phyloP scores from a whole-genome alignment of 208 protist genomes.

The Leishmania aethiopica region DNA sequence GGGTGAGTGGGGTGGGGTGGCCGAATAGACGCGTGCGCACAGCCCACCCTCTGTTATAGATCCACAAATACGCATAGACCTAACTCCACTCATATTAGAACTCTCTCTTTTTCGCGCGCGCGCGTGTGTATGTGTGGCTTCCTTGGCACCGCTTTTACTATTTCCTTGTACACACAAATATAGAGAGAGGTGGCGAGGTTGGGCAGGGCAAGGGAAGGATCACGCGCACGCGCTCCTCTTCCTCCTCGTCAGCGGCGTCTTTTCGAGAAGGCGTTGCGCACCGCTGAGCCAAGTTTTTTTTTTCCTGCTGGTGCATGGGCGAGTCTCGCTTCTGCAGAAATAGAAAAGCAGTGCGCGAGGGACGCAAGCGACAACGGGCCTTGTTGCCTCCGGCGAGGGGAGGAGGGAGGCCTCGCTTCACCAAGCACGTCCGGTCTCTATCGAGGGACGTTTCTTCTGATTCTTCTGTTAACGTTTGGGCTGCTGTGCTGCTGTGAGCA shows the following conservation, averaged over 20 bases:
- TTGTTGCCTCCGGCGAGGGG: not conserved
- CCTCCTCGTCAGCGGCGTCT: not conserved
- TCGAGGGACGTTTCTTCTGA: not conserved
- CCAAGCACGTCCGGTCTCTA: not conserved
- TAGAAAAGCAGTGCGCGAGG: conserved; percentile 1
- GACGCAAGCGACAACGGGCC: not conserved
- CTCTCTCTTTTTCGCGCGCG: not conserved
- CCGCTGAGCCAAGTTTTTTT: not conserved
- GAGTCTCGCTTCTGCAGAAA: conserved; percentile 3
- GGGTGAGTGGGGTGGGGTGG: not conserved
- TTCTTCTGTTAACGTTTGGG: not conserved
- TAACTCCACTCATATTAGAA: not conserved
- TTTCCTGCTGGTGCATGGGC: not conserved
- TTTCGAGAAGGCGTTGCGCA: not conserved
- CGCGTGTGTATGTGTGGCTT: not conserved
- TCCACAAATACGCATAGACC: not conserved
- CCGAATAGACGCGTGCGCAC: not conserved
- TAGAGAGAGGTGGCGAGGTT: not conserved
- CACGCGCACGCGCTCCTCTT: not conserved
- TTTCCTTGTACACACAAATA: not conserved
- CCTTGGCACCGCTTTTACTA: not conserved
- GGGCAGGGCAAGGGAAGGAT: too few relatives aligned
- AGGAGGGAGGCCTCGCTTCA: not conserved
- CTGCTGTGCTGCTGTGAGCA: not conserved
- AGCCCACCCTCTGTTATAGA: not conserved